Evolutionary conservation across 2,329 filamentous ascomycete species (phyloP).

Genomic region (Fusarium drepaniforme): DNA sequence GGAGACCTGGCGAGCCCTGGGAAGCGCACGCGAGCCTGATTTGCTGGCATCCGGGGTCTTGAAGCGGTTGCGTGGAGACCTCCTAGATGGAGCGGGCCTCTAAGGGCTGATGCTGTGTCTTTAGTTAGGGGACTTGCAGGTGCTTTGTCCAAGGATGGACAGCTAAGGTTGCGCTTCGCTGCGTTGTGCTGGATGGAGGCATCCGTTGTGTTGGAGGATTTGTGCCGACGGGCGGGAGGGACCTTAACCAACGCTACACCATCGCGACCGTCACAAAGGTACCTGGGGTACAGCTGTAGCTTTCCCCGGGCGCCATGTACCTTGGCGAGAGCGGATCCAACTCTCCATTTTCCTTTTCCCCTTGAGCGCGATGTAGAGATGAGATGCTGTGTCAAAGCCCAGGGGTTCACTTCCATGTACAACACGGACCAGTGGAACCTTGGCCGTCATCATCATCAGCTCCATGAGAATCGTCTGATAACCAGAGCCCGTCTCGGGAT

Average conservation of each 20-base stretch:
- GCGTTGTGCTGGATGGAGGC: not conserved
- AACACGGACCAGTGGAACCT: constrained; percentile 25
- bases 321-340: constrained; percentile 17
- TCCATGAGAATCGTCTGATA: not conserved
- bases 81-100: constrained; percentile 28
- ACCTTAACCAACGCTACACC: not conserved
- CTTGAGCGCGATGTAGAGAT: constrained; percentile 14
- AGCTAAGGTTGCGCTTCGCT: not conserved
- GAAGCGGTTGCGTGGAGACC: constrained; percentile 33
- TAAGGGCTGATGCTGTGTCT: constrained; percentile 20
- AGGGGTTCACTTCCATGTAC: constrained; percentile 12
- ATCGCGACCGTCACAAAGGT: not conserved
- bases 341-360: constrained; percentile 11
- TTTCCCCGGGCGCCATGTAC: constrained; percentile 7
- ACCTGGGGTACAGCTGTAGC: constrained; percentile 6
- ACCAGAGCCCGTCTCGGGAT: not conserved
- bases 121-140: constrained; percentile 1
- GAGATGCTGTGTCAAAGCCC: constrained; percentile 17
- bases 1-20: constrained; percentile 38
- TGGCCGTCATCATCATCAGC: constrained; percentile 1
- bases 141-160: not conserved
- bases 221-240: constrained; percentile 9
- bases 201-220: constrained; percentile 8
- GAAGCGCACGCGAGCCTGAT: constrained; percentile 31
- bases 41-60: constrained; percentile 39